phyloP scores from a whole-genome alignment of 2,329 filamentous ascomycete species.

The Gaeumannomyces tritici region DNA sequence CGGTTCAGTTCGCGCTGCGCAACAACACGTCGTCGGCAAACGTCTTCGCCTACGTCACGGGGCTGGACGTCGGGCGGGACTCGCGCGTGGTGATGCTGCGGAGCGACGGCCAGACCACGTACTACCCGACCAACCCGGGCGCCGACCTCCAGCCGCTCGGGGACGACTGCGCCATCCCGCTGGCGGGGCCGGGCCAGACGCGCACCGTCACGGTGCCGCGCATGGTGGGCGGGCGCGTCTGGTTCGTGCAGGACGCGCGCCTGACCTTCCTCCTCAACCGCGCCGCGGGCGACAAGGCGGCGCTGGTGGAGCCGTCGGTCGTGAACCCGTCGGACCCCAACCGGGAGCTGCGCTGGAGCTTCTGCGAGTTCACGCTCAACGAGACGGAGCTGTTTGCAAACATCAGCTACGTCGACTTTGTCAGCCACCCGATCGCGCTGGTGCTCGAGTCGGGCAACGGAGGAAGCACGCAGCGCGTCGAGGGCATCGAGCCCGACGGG shows the following conservation, averaged over 20 bases:
- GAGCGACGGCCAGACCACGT: conserved; percentile 55
- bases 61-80: conserved; percentile 49
- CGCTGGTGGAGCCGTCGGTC: conserved; percentile 64
- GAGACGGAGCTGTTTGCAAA: conserved; percentile 52
- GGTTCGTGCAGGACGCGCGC: conserved; percentile 52
- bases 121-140: conserved; percentile 52
- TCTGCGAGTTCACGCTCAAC: conserved; percentile 63
- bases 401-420: conserved; percentile 69
- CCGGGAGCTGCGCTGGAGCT: conserved; percentile 52
- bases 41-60: conserved; percentile 64
- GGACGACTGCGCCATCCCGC: conserved; percentile 50
- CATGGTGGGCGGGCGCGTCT: conserved; percentile 62
- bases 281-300: conserved; percentile 36
- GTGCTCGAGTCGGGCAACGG: conserved; percentile 37
- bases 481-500: conserved; percentile 37
- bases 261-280: conserved; percentile 64
- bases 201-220: conserved; percentile 57
- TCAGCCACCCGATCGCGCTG: conserved; percentile 53
- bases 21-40: conserved; percentile 54
- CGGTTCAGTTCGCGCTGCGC: conserved; percentile 50
- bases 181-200: conserved; percentile 52
- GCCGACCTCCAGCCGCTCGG: conserved; percentile 38
- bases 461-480: conserved; percentile 31
- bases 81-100: conserved; percentile 52
- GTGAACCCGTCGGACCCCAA: conserved; percentile 57